Percentiles rank a stretch among this genome's conserved stretches.
Evolutionary conservation across 257 asterid genomes (phyloP).

Genomic region (Solanum chilense): DNA sequence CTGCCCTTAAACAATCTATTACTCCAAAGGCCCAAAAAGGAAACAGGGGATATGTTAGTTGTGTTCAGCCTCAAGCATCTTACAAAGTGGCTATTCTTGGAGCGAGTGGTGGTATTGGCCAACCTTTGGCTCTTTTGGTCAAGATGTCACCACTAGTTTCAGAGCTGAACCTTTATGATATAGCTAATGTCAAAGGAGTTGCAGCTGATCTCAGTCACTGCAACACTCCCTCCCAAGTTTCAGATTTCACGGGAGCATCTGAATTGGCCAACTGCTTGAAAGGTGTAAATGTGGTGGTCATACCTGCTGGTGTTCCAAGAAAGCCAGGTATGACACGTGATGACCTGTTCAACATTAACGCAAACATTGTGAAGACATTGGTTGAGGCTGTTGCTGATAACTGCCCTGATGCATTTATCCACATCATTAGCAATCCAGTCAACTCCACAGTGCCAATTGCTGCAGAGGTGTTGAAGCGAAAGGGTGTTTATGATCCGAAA

Average conservation of each 20-base stretch:
- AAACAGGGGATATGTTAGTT: conserved; percentile 17
- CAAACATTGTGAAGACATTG: conserved; percentile 58
- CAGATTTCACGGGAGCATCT: conserved; percentile 55
- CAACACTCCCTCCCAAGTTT: conserved; percentile 71
- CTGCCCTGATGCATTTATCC: conserved; percentile 76
- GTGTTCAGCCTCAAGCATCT: conserved; percentile 72
- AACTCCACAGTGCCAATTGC: conserved; percentile 87
- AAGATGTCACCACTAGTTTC: conserved; percentile 91
- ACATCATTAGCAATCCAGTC: conserved; percentile 82
- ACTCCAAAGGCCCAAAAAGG: conserved; percentile 17
- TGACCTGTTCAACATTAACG: conserved; percentile 76
- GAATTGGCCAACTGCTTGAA: conserved; percentile 56
- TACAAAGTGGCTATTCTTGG: conserved; percentile 77
- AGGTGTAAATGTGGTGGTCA: conserved; percentile 61
- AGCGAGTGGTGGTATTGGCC: conserved; percentile 85
- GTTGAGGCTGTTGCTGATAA: conserved; percentile 77
- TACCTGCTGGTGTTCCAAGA: conserved; percentile 87
- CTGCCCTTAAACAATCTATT: conserved; percentile 22
- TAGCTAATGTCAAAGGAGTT: conserved; percentile 81
- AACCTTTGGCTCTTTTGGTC: conserved; percentile 66
- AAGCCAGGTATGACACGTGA: conserved; percentile 92
- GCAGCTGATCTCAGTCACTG: conserved; percentile 89
- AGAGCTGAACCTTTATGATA: conserved; percentile 54
- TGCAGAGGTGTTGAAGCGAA: conserved; percentile 67
- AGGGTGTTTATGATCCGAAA: conserved; percentile 69